Evolutionary conservation across 768 basidiomycete species (phyloP), one percentile per base, ranked within the genome.

Genomic region (Lyophyllum decastes): DNA sequence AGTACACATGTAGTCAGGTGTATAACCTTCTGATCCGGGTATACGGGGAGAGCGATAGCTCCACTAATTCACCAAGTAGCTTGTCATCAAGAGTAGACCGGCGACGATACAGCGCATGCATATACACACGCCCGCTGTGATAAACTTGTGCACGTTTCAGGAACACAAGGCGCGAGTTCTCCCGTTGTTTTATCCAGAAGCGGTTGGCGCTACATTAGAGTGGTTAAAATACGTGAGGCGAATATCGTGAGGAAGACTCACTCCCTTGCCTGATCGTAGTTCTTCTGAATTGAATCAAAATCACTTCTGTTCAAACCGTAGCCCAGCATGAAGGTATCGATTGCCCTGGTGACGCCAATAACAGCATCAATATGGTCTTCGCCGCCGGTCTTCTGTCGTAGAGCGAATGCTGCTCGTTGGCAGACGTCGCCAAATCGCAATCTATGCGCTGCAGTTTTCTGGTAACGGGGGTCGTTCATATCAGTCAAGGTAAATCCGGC

Each of bases 291-390:
- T 10, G 81, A 74, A 54, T 83, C 83, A 61, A 84, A 90, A 52
- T 83, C 81, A 51, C 72, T 72, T 64, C 84, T 74, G 46, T 73
- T 82, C 68, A 89, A 74, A 14, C 82, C 90, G 70, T 91, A 91
- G 50, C 84, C 84, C 47, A 92, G 76, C 64, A 94, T 75, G 65
- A 84, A 91, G 2, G 86, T 83, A 61, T 93, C 92, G 44, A 93
- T 87, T 3, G 86, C 87, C 46, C 85, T 85, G 22, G 86, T 82
- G 17, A 92, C 82, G 35, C 78, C 78, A 33, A 92, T 81, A 30
- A 96, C 85, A 4, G 92, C 89, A 69, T 98, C 95, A 44, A 92
- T 89, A 60, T 92, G 90, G 67, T 94, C 91, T 70, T 93, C 92
- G 33, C 82, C 85, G 44, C 81, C 82, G 12, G 78, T 82, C 43